These are phyloP conservation scores for Metschnikowia borealis DNA, from an alignment of 805 yeast genomes.

Conservation along the genomic window DNA sequence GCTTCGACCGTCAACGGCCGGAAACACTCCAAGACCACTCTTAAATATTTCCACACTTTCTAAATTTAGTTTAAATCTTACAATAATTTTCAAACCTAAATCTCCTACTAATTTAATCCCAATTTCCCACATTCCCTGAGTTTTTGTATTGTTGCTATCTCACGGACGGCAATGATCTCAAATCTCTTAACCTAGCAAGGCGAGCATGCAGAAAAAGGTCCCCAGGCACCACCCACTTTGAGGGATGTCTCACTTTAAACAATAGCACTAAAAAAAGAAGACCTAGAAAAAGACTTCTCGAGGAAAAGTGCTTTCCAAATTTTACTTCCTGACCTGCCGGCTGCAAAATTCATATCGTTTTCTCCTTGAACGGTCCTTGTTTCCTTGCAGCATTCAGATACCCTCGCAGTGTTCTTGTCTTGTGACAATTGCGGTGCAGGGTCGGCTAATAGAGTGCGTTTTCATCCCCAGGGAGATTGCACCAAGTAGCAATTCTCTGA, in stretches of 20 bases:
- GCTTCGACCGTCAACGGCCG: too few relatives aligned
- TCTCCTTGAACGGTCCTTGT: too few relatives aligned
- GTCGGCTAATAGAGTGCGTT: slow-evolving; percentile 1
- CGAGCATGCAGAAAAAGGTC: background rate
- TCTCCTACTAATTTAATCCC: too few relatives aligned
- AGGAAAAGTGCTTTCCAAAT: background rate
- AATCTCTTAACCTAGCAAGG: background rate
- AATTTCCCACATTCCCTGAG: too few relatives aligned
- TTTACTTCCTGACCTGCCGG: too few relatives aligned
- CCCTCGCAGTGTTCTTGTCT: slow-evolving; percentile 5
- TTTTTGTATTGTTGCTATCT: background rate
- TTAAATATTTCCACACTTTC: too few relatives aligned
- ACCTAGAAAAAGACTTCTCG: background rate
- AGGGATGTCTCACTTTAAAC: background rate
- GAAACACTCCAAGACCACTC: too few relatives aligned
- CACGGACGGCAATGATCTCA: background rate
- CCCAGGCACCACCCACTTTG: background rate
- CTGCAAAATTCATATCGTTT: too few relatives aligned
- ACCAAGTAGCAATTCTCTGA: slow-evolving; percentile 3
- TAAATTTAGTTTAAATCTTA: too few relatives aligned
- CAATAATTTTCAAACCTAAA: too few relatives aligned
- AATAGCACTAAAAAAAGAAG: background rate
- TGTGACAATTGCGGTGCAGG: slow-evolving; percentile 10
- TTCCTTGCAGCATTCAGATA: too few relatives aligned
- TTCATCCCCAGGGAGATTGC: slow-evolving; percentile 1